These are phyloP conservation scores for Cronartium ribicola DNA, from an alignment of 1,284 basidiomycete genomes.

Conservation along the genomic window DNA sequence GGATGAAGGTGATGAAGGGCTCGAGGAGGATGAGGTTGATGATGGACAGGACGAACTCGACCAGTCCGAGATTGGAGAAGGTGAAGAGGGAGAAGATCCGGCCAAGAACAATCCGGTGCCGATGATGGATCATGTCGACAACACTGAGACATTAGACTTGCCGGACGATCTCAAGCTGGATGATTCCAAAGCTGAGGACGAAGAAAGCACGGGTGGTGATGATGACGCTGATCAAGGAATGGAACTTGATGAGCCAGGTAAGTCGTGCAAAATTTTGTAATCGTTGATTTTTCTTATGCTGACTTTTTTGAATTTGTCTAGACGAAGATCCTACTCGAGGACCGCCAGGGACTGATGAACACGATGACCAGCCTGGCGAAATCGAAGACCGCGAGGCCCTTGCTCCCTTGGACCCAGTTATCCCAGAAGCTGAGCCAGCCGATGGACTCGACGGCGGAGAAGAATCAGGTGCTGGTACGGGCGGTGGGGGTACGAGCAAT, in stretches of 20 bases:
- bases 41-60: constrained; percentile 12
- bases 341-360: constrained; percentile 38
- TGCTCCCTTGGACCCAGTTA: neutral
- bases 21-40: constrained; percentile 40
- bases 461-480: constrained; percentile 15
- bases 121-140: constrained; percentile 42
- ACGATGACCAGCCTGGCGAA: constrained; percentile 46
- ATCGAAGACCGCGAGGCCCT: neutral
- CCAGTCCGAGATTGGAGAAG: neutral
- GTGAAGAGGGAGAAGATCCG: constrained; percentile 4
- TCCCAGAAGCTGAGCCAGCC: neutral
- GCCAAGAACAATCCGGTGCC: constrained; percentile 12
- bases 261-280: neutral
- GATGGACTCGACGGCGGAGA: constrained; percentile 4
- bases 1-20: constrained; percentile 37
- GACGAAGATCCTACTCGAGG: constrained; percentile 41
- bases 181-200: constrained; percentile 18
- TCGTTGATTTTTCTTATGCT: neutral
- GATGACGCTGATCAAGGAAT: constrained; percentile 16
- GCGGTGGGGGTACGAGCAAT: constrained; percentile 16
- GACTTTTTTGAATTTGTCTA: neutral
- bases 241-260: constrained; percentile 34
- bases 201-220: constrained; percentile 2
- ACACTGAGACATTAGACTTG: constrained; percentile 28
- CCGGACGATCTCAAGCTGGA: constrained; percentile 38